These are phyloP conservation scores for Vanrija humicola DNA, from an alignment of 1,284 basidiomycete species.

Conservation along the genomic window DNA sequence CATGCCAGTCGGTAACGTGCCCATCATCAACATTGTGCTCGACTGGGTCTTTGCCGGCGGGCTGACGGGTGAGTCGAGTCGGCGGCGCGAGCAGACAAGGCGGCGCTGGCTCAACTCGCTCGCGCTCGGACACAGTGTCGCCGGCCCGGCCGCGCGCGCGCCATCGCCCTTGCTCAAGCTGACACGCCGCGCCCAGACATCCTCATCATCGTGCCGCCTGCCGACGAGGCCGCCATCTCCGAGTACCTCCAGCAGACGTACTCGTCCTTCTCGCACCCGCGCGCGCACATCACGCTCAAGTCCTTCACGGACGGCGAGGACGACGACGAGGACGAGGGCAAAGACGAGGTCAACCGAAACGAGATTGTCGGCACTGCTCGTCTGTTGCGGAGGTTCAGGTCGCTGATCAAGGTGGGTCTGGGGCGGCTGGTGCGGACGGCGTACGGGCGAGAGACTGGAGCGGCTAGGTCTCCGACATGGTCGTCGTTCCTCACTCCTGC, in stretches of 20 bases:
- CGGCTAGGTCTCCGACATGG: neutral
- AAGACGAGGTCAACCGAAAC: neutral
- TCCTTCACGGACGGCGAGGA: slow-evolving; percentile 40
- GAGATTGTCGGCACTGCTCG: slow-evolving; percentile 44
- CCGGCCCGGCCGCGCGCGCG: neutral
- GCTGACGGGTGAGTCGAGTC: slow-evolving; percentile 62
- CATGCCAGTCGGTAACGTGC: slow-evolving; percentile 78
- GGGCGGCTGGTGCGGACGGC: neutral
- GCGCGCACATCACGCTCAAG: slow-evolving; percentile 32
- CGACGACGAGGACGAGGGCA: slow-evolving; percentile 30
- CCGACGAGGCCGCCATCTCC: slow-evolving; percentile 67
- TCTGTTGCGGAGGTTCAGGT: slow-evolving; percentile 42
- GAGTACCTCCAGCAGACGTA: slow-evolving; percentile 61
- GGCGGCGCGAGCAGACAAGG: neutral
- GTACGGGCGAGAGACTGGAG: neutral
- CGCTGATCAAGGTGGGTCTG: slow-evolving; percentile 37
- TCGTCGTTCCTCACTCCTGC: too few species aligned
- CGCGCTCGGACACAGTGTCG: neutral
- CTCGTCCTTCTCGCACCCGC: slow-evolving; percentile 28
- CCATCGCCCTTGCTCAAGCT: neutral
- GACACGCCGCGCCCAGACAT: slow-evolving; percentile 58
- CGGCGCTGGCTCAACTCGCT: slow-evolving; percentile 1
- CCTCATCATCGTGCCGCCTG: slow-evolving; percentile 73
- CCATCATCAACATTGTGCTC: slow-evolving; percentile 78
- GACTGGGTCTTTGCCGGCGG: slow-evolving; percentile 83